Evolutionary conservation across 768 basidiomycete genomes (phyloP), one percentile per base, ranked within the genome.

Genomic region (Mycena pura): DNA sequence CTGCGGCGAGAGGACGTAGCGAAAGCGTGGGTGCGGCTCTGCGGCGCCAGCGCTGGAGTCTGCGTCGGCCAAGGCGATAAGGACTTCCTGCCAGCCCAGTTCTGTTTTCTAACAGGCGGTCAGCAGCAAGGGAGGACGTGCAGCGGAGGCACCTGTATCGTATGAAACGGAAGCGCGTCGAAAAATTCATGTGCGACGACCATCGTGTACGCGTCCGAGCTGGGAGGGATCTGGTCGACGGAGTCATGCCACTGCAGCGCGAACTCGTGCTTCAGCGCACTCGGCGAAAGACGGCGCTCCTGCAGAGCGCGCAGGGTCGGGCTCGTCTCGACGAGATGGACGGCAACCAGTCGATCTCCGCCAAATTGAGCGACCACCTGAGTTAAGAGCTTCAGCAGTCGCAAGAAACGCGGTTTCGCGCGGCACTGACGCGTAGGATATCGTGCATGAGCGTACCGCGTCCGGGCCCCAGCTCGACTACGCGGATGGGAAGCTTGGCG

Each of bases 161-260:
- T 78, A 73, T 97, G 93, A 45, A 98, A 88, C 0, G 97, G 96
- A 41, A 99, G 80, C 0, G 96, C 96, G 72, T 99, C 97, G 63
- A 99, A 99, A 76, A 99, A 96, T 70, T 99, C 97, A 74, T 99
- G 96, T 0, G 97, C 97, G 15, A 98, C 77, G 22, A 97, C 73
- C 80, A 97, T 87, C 0, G 95, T 95, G 73, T 88, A 98, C 48
- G 74, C 71, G 10, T 78, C 76, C 17, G 80, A 67, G 60, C 78
- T 77, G 3, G 70, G 75, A 0, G 82, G 74, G 1, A 99, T 75
- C 17, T 93, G 87, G 36, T 90, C 85, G 17, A 97, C 75, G 0
- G 85, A 80, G 54, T 90, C 83, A 65, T 91, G 84, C 95, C 95
- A 98, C 2, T 81, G 69, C 38, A 93, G 56, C 3, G 75, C 50